Percentiles rank a stretch among this genome's conserved stretches.
These are phyloP conservation scores for Pelargonium exstipulatum DNA, from an alignment of 441 rosid species.

Conservation along the genomic window DNA sequence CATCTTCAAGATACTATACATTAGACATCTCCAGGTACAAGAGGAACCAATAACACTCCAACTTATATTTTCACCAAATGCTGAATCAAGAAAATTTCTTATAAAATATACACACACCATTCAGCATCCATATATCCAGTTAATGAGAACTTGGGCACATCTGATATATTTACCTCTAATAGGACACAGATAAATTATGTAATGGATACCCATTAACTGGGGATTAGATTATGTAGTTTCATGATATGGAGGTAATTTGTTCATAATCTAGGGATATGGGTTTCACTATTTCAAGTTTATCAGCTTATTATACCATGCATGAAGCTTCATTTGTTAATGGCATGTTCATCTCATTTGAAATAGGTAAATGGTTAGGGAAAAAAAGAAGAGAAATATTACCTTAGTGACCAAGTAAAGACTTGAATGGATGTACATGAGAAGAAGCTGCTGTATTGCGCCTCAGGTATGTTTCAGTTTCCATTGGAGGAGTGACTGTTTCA, in stretches of 20 bases:
- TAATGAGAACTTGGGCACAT: constrained; percentile 1
- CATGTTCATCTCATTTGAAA: neutral
- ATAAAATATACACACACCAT: neutral
- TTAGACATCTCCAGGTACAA: neutral
- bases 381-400: constrained; percentile 14
- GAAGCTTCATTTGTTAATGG: neutral
- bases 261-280: too few relatives aligned
- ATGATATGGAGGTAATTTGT: neutral
- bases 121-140: neutral
- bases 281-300: too few relatives aligned
- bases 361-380: constrained; percentile 9
- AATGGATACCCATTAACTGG: too few relatives aligned
- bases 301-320: neutral
- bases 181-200: neutral
- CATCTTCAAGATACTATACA: neutral
- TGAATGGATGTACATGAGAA: constrained; percentile 19
- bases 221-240: too few relatives aligned
- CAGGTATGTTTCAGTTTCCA: constrained; percentile 23
- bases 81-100: neutral
- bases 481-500: constrained; percentile 58
- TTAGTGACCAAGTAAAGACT: constrained; percentile 16
- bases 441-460: constrained; percentile 12
- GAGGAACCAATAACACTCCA: too few relatives aligned
- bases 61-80: neutral
- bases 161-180: constrained; percentile 1